phyloP scores from a whole-genome alignment of 371 early-diverging fungal genomes.

The Rhizomucor miehei region DNA sequence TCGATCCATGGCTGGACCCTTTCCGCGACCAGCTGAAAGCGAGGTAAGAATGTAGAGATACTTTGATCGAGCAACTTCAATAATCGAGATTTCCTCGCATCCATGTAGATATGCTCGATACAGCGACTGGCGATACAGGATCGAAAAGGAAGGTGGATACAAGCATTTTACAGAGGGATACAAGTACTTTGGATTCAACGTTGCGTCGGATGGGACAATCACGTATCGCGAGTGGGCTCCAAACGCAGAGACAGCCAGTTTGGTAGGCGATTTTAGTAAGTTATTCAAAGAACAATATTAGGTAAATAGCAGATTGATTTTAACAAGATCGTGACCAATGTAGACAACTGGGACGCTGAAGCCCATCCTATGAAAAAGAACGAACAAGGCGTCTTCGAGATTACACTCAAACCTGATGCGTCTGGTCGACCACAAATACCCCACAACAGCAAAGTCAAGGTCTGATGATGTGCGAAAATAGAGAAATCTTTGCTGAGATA shows the following conservation, averaged over 20 bases:
- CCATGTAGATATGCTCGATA: slow-evolving; percentile 47
- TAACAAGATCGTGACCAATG: not conserved
- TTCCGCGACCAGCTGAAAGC: slow-evolving; percentile 54
- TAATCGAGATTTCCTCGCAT: not conserved
- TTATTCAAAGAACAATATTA: not conserved
- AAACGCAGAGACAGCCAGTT: slow-evolving; percentile 70
- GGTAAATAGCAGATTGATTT: not conserved
- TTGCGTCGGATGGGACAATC: slow-evolving; percentile 56
- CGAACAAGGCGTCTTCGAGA: slow-evolving; percentile 79
- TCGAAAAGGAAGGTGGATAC: slow-evolving; percentile 73
- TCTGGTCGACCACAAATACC: slow-evolving; percentile 70
- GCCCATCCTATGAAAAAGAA: slow-evolving; percentile 77
- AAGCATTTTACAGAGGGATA: slow-evolving; percentile 81
- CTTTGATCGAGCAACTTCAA: not conserved
- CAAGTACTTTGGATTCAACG: slow-evolving; percentile 76
- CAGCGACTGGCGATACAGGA: slow-evolving; percentile 62
- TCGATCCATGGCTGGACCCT: slow-evolving; percentile 75
- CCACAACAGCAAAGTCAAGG: slow-evolving; percentile 89
- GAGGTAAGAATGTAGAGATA: slow-evolving; percentile 39
- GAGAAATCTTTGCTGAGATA: slow-evolving; percentile 1
- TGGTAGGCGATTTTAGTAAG: slow-evolving; percentile 94
- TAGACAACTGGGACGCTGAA: slow-evolving; percentile 80
- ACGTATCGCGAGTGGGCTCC: slow-evolving; percentile 96
- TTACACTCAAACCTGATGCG: slow-evolving; percentile 57
- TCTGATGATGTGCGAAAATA: slow-evolving; percentile 15